Evolutionary conservation across 2,329 filamentous ascomycete genomes (phyloP).

Genomic region (Polytolypa hystricis): DNA sequence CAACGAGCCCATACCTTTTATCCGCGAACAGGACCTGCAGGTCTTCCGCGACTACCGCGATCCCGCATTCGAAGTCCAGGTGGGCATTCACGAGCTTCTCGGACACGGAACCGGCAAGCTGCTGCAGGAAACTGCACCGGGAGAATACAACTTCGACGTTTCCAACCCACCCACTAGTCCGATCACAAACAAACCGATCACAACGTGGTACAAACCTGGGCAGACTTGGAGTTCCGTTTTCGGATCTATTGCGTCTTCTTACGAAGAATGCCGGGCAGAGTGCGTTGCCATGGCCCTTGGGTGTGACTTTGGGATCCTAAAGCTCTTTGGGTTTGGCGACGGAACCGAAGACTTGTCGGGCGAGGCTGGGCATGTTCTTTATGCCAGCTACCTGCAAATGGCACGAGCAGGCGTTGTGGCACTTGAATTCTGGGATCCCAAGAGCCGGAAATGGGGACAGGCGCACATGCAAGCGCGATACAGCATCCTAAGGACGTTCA

Average conservation of each 20-base stretch:
- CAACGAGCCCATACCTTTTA: slow-evolving; percentile 86
- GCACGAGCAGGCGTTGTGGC: slow-evolving; percentile 81
- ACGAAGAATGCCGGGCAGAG: slow-evolving; percentile 91
- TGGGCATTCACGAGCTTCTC: slow-evolving; percentile 81
- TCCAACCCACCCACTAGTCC: slow-evolving; percentile 72
- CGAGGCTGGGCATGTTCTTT: slow-evolving; percentile 77
- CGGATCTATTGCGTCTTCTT: slow-evolving; percentile 72
- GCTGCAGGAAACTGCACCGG: slow-evolving; percentile 74
- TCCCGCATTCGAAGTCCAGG: slow-evolving; percentile 84
- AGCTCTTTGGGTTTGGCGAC: slow-evolving; percentile 85
- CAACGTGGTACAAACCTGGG: slow-evolving; percentile 85
- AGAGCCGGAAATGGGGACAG: slow-evolving; percentile 83
- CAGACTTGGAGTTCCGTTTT: slow-evolving; percentile 95
- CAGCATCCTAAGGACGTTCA: slow-evolving; percentile 65
- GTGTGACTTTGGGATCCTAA: slow-evolving; percentile 77
- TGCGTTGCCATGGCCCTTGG: slow-evolving; percentile 84
- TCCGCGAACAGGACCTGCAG: slow-evolving; percentile 63
- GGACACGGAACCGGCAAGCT: slow-evolving; percentile 91
- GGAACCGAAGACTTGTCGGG: slow-evolving; percentile 60
- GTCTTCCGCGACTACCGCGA: slow-evolving; percentile 77
- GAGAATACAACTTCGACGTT: slow-evolving; percentile 79
- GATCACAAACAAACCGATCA: slow-evolving; percentile 63
- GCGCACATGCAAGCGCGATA: slow-evolving; percentile 86
- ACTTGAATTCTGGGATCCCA: slow-evolving; percentile 90
- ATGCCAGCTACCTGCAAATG: slow-evolving; percentile 83